Evolutionary conservation across 1,284 basidiomycete species (phyloP), one percentile per base, ranked within the genome.

Genomic region (Marasmius fiardii): DNA sequence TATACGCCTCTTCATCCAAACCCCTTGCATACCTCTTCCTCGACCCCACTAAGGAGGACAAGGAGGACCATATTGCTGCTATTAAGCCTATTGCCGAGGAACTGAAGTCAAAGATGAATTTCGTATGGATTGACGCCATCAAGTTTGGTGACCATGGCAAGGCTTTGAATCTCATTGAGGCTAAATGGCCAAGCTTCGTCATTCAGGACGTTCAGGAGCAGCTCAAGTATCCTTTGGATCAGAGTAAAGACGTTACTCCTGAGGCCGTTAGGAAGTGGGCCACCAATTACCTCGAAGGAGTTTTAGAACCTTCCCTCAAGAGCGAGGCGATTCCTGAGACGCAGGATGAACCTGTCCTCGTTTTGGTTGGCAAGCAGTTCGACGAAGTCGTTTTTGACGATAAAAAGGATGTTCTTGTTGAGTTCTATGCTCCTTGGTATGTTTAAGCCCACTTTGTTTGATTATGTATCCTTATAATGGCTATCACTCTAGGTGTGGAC

Each of bases 341-440:
- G 43, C 94, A 98, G 74, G 84, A 91, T 60, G 92, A 91, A 68
- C 80, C 82, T 53, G 95, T 97, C 52, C 90, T 85, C 74, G 84
- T 80, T 48, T 78, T 99, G 41, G 96, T 98, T 54, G 86, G 93
- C 62, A 90, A 93, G 72, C 86, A 91, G 65, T 99, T 98, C 65
- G 92, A 98, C 5, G 76, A 91, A 55, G 77, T 96, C 54, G 86
- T 93, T 43, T 86, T 85, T 60, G 91, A 98, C 68, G 89, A 95
- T 60, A 76, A 79, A 56, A 98, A 97, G 79, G 96, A 99, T 72
- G 88, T 98, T 65, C 95, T 99, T 64, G 80, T 98, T 65, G 97
- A 99, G 76, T 95, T 97, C 75, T 98, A 94, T 69, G 97, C 96
- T 53, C 87, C 93, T 54, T 99, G 97, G 96, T 97, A 77, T 16